Conservation (phyloP, 805 yeast species). For the Candida nitratophila region DNA sequence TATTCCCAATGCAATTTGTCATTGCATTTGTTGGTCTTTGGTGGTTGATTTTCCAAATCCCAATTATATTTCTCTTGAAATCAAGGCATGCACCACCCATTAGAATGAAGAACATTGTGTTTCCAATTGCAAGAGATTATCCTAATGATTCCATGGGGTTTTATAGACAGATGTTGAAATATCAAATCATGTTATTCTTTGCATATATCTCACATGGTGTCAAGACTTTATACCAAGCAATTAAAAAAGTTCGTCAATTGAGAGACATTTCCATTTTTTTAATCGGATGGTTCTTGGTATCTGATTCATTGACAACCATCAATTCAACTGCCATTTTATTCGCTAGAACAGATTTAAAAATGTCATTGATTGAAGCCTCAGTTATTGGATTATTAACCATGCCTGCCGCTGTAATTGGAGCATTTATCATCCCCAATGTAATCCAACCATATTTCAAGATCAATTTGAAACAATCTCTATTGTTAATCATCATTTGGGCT, state of each 20-base stretch:
- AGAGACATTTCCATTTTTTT: conserved; percentile 62
- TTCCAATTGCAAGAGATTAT: conserved; percentile 4
- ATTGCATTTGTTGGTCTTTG: conserved; percentile 61
- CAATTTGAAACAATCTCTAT: conserved; percentile 41
- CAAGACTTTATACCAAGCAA: conserved; percentile 46
- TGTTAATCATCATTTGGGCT: conserved; percentile 52
- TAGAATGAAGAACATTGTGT: conserved; percentile 9
- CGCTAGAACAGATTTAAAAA: conserved; percentile 61
- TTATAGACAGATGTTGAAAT: conserved; percentile 4
- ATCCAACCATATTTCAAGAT: conserved; percentile 30
- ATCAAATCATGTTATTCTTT: conserved; percentile 8
- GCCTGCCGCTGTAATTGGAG: conserved; percentile 61
- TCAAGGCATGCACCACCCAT: conserved; percentile 35
- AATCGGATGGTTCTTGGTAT: conserved; percentile 68
- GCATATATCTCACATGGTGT: conserved; percentile 53
- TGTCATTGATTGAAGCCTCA: conserved; percentile 63
- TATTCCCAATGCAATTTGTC: conserved; percentile 47
- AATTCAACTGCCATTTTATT: conserved; percentile 74
- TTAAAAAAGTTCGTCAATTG: conserved; percentile 52
- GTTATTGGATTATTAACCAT: conserved; percentile 60
- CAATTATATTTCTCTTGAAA: conserved; percentile 42
- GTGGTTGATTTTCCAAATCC: conserved; percentile 72
- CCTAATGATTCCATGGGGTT: conserved; percentile 2
- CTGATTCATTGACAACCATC: conserved; percentile 72
- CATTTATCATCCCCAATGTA: conserved; percentile 46